phyloP scores from a whole-genome alignment of 139 green algal species.

The Picochlorum sp. region DNA sequence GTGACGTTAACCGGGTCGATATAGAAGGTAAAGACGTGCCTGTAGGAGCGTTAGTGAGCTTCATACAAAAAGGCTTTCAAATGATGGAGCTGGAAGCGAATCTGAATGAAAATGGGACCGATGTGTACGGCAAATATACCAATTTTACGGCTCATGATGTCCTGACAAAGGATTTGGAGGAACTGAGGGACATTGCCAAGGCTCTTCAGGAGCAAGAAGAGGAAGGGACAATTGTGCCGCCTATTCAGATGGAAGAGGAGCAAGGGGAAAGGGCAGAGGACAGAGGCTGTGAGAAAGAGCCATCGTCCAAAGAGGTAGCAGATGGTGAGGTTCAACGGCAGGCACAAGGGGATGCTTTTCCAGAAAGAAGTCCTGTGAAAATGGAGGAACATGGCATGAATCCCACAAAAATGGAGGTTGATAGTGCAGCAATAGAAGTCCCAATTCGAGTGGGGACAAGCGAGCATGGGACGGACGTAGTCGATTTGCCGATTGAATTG shows the following conservation, averaged over 20 bases:
- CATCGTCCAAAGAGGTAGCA: background rate
- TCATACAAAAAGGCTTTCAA: slow-evolving; percentile 95
- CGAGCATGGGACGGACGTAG: too few species aligned
- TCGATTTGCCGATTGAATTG: too few species aligned
- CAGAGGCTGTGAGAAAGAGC: background rate
- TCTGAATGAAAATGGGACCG: slow-evolving; percentile 63
- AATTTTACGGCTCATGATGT: slow-evolving; percentile 75
- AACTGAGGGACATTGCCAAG: slow-evolving; percentile 49
- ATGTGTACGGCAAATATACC: slow-evolving; percentile 75
- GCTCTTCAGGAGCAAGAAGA: background rate
- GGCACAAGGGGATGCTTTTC: too few species aligned
- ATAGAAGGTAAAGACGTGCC: slow-evolving; percentile 79
- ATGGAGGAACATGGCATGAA: too few species aligned
- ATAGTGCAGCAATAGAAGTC: too few species aligned
- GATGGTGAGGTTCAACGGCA: background rate
- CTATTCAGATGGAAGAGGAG: background rate
- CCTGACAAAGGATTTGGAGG: slow-evolving; percentile 75
- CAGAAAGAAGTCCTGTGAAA: too few species aligned
- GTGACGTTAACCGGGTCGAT: slow-evolving; percentile 36
- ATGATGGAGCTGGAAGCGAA: slow-evolving; percentile 97
- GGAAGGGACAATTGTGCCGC: background rate
- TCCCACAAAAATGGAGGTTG: too few species aligned
- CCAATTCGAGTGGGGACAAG: too few species aligned
- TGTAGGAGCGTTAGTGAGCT: slow-evolving; percentile 79
- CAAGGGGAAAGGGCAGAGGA: background rate